Evolutionary conservation across 345 rosid species (phyloP).

Genomic region (Lepidium didymum): DNA sequence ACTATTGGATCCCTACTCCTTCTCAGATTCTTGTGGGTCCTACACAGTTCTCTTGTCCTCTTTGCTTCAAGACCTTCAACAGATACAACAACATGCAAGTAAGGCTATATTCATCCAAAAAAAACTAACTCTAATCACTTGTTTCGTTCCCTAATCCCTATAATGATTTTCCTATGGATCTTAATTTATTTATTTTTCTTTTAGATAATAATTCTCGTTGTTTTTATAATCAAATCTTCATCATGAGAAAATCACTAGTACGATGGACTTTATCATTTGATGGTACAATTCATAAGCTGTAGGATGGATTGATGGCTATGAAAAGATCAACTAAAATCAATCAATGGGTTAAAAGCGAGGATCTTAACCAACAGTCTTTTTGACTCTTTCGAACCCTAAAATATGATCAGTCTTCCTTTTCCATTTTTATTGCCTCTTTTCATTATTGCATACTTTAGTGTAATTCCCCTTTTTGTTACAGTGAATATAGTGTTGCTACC

Average conservation of each 20-base stretch:
- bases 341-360: constrained; percentile 16
- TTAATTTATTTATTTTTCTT: neutral
- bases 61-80: constrained; percentile 98
- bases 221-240: neutral
- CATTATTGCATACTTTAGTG: constrained; percentile 17
- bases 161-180: neutral
- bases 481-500: no score
- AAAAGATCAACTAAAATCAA: constrained; percentile 24
- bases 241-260: constrained; percentile 10
- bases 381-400: constrained; percentile 21
- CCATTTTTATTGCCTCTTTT: constrained; percentile 17
- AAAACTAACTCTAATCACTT: neutral
- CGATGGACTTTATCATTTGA: constrained; percentile 2
- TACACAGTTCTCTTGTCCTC: constrained; percentile 95
- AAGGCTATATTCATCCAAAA: constrained; percentile 6
- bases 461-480: no score
- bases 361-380: constrained; percentile 29
- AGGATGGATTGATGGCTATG: constrained; percentile 24
- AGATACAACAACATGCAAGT: constrained; percentile 99
- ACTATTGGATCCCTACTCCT: constrained; percentile 99
- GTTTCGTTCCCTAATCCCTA: constrained; percentile 1
- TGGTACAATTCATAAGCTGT: constrained; percentile 26
- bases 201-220: neutral
- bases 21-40: constrained; percentile 97
- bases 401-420: constrained; percentile 14